phyloP scores from a whole-genome alignment of 2,329 filamentous ascomycete genomes.

The Venturia asperata region DNA sequence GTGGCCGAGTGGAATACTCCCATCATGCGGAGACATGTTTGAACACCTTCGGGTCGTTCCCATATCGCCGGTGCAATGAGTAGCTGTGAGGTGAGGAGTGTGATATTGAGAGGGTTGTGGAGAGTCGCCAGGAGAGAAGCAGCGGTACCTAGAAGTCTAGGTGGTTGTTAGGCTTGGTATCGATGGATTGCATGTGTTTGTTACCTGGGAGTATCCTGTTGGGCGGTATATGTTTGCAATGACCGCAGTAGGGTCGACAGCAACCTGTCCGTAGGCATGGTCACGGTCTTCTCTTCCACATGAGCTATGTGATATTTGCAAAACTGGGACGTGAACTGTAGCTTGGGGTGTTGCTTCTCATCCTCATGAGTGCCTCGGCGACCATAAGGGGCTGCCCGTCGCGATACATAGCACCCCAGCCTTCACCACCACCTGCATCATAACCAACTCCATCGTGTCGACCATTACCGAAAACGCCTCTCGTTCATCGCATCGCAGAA shows the following conservation, averaged over 20 bases:
- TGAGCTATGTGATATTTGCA: no score
- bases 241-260: conserved; percentile 60
- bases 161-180: conserved; percentile 21
- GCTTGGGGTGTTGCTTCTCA: not conserved
- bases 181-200: conserved; percentile 23
- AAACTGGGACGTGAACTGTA: not conserved
- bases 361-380: not conserved
- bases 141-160: conserved; percentile 50
- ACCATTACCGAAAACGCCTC: not conserved
- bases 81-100: conserved; percentile 64
- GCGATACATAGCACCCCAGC: not conserved
- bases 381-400: not conserved
- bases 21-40: conserved; percentile 58
- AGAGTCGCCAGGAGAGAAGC: conserved; percentile 61
- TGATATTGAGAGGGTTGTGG: conserved; percentile 67
- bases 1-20: conserved; percentile 66
- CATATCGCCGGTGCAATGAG: conserved; percentile 64
- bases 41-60: conserved; percentile 51
- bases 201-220: conserved; percentile 54
- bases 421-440: not conserved
- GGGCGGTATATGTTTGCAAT: conserved; percentile 50
- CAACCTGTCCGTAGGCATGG: conserved; percentile 60
- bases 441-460: not conserved
- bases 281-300: conserved; percentile 20
- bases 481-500: not conserved